These are phyloP conservation scores for Tolypocladium sp. DNA, from an alignment of 2,329 filamentous ascomycete genomes.

Conservation along the genomic window DNA sequence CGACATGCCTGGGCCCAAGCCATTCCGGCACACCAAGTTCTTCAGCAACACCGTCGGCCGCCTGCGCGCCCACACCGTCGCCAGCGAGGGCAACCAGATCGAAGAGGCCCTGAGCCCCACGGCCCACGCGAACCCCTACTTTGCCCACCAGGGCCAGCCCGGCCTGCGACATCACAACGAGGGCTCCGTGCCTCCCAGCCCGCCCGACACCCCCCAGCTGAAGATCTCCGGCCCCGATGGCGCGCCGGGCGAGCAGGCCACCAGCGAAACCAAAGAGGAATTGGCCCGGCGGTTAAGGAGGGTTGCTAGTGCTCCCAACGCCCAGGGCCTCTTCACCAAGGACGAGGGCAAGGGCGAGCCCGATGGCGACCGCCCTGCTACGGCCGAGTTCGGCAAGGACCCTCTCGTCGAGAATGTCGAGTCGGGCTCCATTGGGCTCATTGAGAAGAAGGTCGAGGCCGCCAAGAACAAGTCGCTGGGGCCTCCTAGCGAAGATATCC, in stretches of 20 bases:
- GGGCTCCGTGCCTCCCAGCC: conserved; percentile 83
- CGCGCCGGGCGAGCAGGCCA: conserved; percentile 55
- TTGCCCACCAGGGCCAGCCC: conserved; percentile 90
- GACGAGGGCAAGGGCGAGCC: conserved; percentile 23
- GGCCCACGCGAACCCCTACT: conserved; percentile 93
- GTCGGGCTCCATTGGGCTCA: conserved; percentile 27
- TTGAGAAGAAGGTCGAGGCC: conserved; percentile 20
- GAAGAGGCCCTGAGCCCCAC: conserved; percentile 88
- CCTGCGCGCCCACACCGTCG: conserved; percentile 81
- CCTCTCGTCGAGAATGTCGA: conserved; percentile 49
- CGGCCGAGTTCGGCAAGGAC: conserved; percentile 80
- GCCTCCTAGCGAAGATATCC: conserved; percentile 37
- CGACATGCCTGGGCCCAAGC: conserved; percentile 33
- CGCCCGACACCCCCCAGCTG: conserved; percentile 78
- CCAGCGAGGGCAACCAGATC: conserved; percentile 83
- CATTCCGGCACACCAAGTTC: conserved; percentile 79
- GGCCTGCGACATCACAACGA: conserved; percentile 92
- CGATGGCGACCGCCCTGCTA: conserved; percentile 63
- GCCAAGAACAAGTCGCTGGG: conserved; percentile 24
- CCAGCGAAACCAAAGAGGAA: conserved; percentile 82
- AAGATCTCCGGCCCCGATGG: conserved; percentile 62
- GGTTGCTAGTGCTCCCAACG: conserved; percentile 94
- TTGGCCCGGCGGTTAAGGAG: conserved; percentile 84
- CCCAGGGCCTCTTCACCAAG: conserved; percentile 76
- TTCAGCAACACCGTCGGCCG: conserved; percentile 78